A percentile compares a stretch with the other conserved stretches of the same genome.
phyloP scores from a whole-genome alignment of 768 basidiomycete species.

The Leucocoprinus leucothites region DNA sequence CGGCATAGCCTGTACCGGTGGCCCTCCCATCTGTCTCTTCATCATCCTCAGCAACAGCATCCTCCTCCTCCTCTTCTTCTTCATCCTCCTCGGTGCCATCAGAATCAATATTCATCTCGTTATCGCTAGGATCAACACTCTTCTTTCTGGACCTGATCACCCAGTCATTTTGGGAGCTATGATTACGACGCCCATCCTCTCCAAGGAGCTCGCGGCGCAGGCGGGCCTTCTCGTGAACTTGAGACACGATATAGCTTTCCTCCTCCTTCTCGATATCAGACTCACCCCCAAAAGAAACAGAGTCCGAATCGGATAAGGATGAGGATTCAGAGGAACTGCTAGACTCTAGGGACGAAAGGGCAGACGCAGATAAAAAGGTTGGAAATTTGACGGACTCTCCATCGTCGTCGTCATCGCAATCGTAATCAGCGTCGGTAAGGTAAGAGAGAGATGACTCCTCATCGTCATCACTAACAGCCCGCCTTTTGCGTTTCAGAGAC shows the following conservation, averaged over 20 bases:
- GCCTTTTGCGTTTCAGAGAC: constrained; percentile 11
- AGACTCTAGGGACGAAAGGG: constrained; percentile 37
- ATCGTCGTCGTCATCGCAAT: constrained; percentile 29
- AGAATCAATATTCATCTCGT: constrained; percentile 61
- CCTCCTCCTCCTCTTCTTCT: constrained; percentile 39
- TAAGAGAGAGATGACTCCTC: constrained; percentile 28
- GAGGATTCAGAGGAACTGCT: constrained; percentile 49
- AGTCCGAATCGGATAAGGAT: constrained; percentile 41
- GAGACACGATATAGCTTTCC: constrained; percentile 53
- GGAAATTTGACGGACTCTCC: constrained; percentile 45
- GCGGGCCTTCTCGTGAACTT: constrained; percentile 48
- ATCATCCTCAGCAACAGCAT: constrained; percentile 39
- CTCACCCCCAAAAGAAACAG: constrained; percentile 49
- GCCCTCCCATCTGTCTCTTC: constrained; percentile 28
- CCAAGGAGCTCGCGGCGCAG: constrained; percentile 59
- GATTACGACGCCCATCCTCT: constrained; percentile 39
- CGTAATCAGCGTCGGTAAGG: constrained; percentile 34
- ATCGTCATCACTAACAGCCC: constrained; percentile 24
- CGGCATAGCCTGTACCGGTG: constrained; percentile 41
- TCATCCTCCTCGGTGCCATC: constrained; percentile 62
- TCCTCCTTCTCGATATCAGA: constrained; percentile 60
- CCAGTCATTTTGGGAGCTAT: constrained; percentile 43
- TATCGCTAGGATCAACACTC: constrained; percentile 64
- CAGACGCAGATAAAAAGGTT: constrained; percentile 68
- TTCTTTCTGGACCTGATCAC: constrained; percentile 66